Evolutionary conservation across 2,329 filamentous ascomycete species (phyloP), one percentile per base, ranked within the genome.

Genomic region (Neodidymelliopsis sp.): DNA sequence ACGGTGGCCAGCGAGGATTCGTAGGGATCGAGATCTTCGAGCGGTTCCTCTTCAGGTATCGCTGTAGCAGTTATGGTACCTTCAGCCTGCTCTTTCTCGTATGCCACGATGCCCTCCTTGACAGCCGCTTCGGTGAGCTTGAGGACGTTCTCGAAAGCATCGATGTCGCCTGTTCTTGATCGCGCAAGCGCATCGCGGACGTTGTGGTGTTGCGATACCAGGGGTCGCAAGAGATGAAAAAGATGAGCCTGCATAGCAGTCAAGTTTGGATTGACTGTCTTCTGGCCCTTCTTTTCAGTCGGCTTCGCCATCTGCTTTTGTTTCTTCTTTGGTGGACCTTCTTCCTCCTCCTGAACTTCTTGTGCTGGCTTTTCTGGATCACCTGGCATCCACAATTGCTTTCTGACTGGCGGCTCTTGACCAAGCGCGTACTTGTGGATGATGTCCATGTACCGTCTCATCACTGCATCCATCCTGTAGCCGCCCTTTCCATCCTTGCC

Each of bases 371-470:
- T 66, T 45, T 31, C 72, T 49, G 57, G 41, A 52, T 85, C 81
- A 1, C 76, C 77, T 0, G 87, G 84, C 7, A 94, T 69, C 69
- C 91, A 97, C 0, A 97, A 80, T 1, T 88, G 88, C 52, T 82
- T 80, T 38, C 93, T 79, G 28, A 73, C 63, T 0, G 92, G 92
- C 1, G 86, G 84, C 4, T 84, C 75, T 22, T 77, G 72, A 24
- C 85, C 85, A 0, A 94, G 77, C 1, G 89, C 89, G 64, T 96
- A 83, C 69, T 82, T 82, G 72, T 97, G 86, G 37, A 97, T 82
- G 50, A 99, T 95, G 65, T 97, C 89, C 72, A 97, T 79, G 69
- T 99, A 99, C 24, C 93, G 83, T 51, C 94, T 80, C 62, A 94
- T 83, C 1, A 97, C 84, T 2, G 90, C 91, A 71, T 99, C 94